Evolutionary conservation across 805 yeast genomes (phyloP), one percentile per base, ranked within the genome.

Genomic region (Sugiyamaella qingdaonensis): DNA sequence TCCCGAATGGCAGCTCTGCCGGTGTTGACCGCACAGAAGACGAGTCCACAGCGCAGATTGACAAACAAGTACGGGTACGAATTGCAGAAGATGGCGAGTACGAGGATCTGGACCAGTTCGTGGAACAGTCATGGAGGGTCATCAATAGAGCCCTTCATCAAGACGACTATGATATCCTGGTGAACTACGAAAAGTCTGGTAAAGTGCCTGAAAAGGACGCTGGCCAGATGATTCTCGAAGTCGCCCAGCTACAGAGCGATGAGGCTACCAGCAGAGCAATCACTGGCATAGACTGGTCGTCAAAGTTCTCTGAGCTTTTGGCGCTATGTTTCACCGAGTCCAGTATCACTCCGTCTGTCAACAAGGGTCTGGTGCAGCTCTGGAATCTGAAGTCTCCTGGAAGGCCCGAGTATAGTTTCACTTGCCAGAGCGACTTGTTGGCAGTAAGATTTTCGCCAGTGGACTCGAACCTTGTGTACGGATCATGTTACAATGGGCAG

Each of bases 401-500:
- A 16, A 27, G 56, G 8, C 73, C 76, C 1, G 83, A 76, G 60
- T 76, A 68, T 61, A 70, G 70, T 45, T 66, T 81, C 18, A 67
- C 68, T 21, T 69, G 77, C 43, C 66, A 73, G n/a, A 68, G 79
- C 14, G 68, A 71, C 5, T 71, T 80, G 11, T 57, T 71, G n/a
- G 46, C 57, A 1, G 68, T 78, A 16, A 63, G 63, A 39, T 78
- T 78, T 55, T 79, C 80, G 27, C 69, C 69, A 10, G 61, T 64
- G 24, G 66, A 69, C 43, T 66, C 74, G 2, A 65, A 68, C 29
- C 66, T 72, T 29, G 62, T 78, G 8, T 68, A 75, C 43, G 85
- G 78, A 2, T 78, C 82, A 0, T 68, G 77, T 32, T 66, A 67
- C 34, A 75, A 75, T 60, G 85, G 85, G 1, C 75, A 72, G 49